phyloP scores from a whole-genome alignment of 768 basidiomycete genomes.

The Termitomyces sp. region DNA sequence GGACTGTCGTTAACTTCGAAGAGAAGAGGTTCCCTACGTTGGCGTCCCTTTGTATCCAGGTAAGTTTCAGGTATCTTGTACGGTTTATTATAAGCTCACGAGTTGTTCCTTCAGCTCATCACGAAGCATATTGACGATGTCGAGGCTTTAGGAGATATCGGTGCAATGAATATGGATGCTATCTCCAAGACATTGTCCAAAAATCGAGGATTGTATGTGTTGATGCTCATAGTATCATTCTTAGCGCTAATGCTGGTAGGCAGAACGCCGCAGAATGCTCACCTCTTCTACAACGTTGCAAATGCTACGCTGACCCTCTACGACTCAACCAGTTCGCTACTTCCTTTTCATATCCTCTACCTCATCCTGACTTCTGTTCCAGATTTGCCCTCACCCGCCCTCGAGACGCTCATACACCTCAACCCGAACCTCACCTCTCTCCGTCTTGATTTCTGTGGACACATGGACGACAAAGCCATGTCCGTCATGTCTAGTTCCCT shows the following conservation, averaged over 20 bases:
- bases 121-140: slow-evolving; percentile 86
- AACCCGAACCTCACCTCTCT: slow-evolving; percentile 83
- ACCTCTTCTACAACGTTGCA: slow-evolving; percentile 76
- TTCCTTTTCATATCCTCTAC: not conserved
- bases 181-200: slow-evolving; percentile 81
- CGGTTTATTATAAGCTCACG: not conserved
- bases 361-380: not conserved
- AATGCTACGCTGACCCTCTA: slow-evolving; percentile 72
- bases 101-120: slow-evolving; percentile 51
- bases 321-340: slow-evolving; percentile 80
- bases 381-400: slow-evolving; percentile 70
- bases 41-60: slow-evolving; percentile 79
- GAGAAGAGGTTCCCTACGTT: slow-evolving; percentile 66
- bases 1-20: slow-evolving; percentile 66
- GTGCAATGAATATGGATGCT: slow-evolving; percentile 76
- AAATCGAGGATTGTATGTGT: slow-evolving; percentile 76
- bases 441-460: slow-evolving; percentile 84
- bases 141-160: slow-evolving; percentile 86
- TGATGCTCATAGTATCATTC: slow-evolving; percentile 3
- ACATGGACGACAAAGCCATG: slow-evolving; percentile 62
- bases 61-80: slow-evolving; percentile 18
- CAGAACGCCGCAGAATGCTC: slow-evolving; percentile 77
- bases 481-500: slow-evolving; percentile 58
- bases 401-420: slow-evolving; percentile 68
- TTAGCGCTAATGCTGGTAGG: not conserved